A percentile compares a stretch with the other conserved stretches of the same genome.
phyloP scores from a whole-genome alignment of 78 protist genomes.

The Dictyostelium brefeldianum region DNA sequence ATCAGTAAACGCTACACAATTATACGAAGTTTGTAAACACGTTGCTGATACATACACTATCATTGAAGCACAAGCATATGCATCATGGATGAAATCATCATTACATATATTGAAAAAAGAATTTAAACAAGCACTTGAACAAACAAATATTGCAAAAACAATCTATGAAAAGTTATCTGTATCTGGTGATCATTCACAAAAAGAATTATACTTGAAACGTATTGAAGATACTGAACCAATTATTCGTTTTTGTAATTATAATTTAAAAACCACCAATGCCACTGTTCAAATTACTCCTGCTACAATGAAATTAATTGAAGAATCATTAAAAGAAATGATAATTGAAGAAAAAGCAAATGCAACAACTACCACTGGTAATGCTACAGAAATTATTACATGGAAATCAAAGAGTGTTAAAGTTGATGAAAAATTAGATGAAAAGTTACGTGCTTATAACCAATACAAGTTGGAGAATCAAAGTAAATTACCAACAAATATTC shows the following conservation, averaged over 20 bases:
- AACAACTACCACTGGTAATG: background rate
- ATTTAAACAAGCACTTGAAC: slow-evolving; percentile 26
- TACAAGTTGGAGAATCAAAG: background rate
- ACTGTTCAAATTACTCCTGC: background rate
- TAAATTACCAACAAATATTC: slow-evolving; percentile 7
- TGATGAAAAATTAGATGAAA: slow-evolving; percentile 24
- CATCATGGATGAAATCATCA: slow-evolving; percentile 34
- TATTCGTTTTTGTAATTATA: slow-evolving; percentile 53
- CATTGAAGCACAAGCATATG: slow-evolving; percentile 60
- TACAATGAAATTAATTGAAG: background rate
- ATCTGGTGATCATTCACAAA: slow-evolving; percentile 37
- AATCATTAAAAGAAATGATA: background rate
- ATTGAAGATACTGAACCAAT: slow-evolving; percentile 57
- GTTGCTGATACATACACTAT: slow-evolving; percentile 36
- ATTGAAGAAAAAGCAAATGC: background rate
- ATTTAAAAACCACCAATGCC: background rate
- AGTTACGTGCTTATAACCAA: background rate
- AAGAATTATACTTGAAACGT: slow-evolving; percentile 10
- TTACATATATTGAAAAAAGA: background rate
- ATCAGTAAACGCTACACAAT: slow-evolving; percentile 3
- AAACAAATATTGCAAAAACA: slow-evolving; percentile 18
- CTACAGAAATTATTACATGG: slow-evolving; percentile 1
- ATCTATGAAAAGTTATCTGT: slow-evolving; percentile 10
- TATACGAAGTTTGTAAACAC: slow-evolving; percentile 18
- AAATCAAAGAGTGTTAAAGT: slow-evolving; percentile 20